Conservation (phyloP, 345 rosid genomes). For the Cardiospermum halicacabum region DNA sequence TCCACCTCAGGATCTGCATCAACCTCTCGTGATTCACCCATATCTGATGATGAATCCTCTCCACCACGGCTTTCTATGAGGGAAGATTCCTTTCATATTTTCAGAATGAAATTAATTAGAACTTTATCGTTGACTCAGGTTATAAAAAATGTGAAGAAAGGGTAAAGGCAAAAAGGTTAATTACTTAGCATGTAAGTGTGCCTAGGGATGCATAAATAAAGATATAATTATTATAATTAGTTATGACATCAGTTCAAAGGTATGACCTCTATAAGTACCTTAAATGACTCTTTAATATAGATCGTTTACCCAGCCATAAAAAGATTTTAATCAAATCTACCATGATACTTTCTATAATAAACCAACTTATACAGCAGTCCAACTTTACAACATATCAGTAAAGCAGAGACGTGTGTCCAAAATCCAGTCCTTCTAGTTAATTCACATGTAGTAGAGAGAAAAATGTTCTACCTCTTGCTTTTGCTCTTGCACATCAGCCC, state of each 20-base stretch:
- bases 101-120: neutral
- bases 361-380: neutral
- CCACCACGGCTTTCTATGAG: constrained; percentile 57
- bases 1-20: constrained; percentile 59
- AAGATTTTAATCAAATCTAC: neutral
- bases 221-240: neutral
- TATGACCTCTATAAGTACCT: neutral
- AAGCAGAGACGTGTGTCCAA: neutral
- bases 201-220: neutral
- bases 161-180: neutral
- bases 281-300: neutral
- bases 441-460: neutral
- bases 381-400: neutral
- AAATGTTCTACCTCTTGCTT: constrained; percentile 52
- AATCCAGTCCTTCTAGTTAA: neutral
- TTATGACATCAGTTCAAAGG: neutral
- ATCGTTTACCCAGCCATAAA: neutral
- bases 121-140: neutral
- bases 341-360: neutral
- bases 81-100: constrained; percentile 51
- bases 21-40: constrained; percentile 55
- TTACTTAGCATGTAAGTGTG: neutral
- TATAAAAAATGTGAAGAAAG: neutral
- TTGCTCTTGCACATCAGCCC: constrained; percentile 40
- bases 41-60: constrained; percentile 65